Conservation (phyloP, 805 yeast genomes). For the Lipomyces spencermartinsiae region DNA sequence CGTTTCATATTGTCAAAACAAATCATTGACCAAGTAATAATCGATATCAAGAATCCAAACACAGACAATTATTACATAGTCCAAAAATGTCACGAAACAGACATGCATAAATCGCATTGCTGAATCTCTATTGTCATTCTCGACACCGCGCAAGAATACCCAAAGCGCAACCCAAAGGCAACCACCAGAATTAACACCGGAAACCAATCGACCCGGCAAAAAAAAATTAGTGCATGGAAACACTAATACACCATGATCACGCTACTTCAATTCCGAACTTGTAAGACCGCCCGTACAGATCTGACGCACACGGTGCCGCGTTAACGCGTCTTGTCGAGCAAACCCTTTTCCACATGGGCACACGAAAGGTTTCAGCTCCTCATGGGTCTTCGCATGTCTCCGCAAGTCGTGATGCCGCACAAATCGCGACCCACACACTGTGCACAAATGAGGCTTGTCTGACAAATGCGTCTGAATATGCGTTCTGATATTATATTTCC, state of each 20-base stretch:
- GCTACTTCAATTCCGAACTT: conserved; percentile 1
- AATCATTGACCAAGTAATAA: background rate
- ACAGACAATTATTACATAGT: background rate
- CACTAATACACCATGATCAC: background rate
- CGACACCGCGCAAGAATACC: background rate
- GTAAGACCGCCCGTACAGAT: conserved; percentile 57
- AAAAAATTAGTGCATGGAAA: background rate
- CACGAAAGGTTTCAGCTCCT: conserved; percentile 64
- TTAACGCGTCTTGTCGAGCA: conserved; percentile 86
- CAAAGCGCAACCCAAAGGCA: background rate
- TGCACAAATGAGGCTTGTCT: conserved; percentile 90
- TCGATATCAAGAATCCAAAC: background rate
- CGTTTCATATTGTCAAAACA: background rate
- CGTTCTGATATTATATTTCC: conserved; percentile 90
- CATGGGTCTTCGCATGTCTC: conserved; percentile 87
- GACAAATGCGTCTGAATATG: conserved; percentile 96
- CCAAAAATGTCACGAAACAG: background rate
- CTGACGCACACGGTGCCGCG: conserved; percentile 76
- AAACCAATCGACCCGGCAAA: background rate
- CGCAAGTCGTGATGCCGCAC: conserved; percentile 95
- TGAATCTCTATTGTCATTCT: background rate
- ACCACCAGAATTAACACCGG: background rate
- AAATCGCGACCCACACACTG: conserved; percentile 76
- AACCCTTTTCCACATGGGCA: conserved; percentile 97
- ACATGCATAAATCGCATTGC: too few species aligned